Evolutionary conservation across 192 early-diverging fungal species (phyloP).

Genomic region (Phlyctochytrium arcticum): DNA sequence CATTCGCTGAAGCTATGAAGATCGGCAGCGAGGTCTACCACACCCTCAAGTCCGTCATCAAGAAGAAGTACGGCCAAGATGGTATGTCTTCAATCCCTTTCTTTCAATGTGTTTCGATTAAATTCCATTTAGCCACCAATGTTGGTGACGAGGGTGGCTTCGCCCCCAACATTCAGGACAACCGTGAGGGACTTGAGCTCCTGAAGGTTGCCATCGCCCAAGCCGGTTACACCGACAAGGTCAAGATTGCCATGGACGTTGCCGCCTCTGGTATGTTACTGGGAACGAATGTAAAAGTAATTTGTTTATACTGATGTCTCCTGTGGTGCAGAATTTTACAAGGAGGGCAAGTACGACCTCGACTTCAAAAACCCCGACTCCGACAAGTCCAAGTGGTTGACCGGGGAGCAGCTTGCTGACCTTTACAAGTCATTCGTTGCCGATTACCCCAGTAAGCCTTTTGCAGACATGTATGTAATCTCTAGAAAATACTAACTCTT

Average conservation of each 20-base stretch:
- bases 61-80: constrained; percentile 98
- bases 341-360: constrained; percentile 94
- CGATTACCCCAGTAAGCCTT: constrained; percentile 67
- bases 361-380: constrained; percentile 95
- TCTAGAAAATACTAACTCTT: neutral
- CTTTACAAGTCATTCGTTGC: constrained; percentile 77
- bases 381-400: constrained; percentile 66
- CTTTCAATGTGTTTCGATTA: neutral
- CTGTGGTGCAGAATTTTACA: constrained; percentile 75
- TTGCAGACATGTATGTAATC: too few species aligned
- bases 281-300: neutral
- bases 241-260: constrained; percentile 96
- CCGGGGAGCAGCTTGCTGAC: constrained; percentile 76
- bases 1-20: constrained; percentile 95
- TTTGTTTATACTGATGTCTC: neutral
- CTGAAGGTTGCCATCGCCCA: constrained; percentile 82
- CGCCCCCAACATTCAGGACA: constrained; percentile 98
- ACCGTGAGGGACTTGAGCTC: constrained; percentile 92
- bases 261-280: constrained; percentile 70
- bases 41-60: constrained; percentile 92
- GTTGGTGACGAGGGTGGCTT: constrained; percentile 99
- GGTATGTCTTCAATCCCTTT: constrained; percentile 21
- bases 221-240: constrained; percentile 95
- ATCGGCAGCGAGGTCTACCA: constrained; percentile 98
- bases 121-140: constrained; percentile 73